Evolutionary conservation across 768 basidiomycete species (phyloP).

Genomic region (Goffeauzyma gilvescens): DNA sequence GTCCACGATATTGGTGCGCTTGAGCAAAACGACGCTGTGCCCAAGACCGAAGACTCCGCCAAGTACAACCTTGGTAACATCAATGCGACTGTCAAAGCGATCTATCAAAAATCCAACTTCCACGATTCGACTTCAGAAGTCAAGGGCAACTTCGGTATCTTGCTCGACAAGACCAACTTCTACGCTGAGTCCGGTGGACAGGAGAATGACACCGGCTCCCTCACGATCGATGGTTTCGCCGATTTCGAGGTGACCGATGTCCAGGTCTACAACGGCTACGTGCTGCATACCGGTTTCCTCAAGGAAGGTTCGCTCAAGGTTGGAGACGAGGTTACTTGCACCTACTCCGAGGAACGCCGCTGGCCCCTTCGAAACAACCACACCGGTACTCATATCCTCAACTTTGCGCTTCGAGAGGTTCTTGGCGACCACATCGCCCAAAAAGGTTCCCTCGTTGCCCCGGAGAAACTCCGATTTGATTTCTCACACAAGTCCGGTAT

Average conservation of each 20-base stretch:
- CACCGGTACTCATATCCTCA: constrained; percentile 95
- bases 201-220: constrained; percentile 87
- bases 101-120: constrained; percentile 68
- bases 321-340: constrained; percentile 63
- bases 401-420: constrained; percentile 75
- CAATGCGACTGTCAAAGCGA: constrained; percentile 54
- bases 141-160: constrained; percentile 60
- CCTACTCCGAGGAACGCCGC: constrained; percentile 74
- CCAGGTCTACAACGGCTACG: constrained; percentile 86
- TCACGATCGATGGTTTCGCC: constrained; percentile 72
- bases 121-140: constrained; percentile 46
- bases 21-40: constrained; percentile 55
- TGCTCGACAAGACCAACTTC: constrained; percentile 84
- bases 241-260: constrained; percentile 90
- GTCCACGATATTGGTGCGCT: constrained; percentile 81
- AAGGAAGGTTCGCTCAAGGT: constrained; percentile 70
- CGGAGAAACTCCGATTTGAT: constrained; percentile 88
- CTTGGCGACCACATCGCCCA: constrained; percentile 97
- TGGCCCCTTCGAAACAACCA: constrained; percentile 96
- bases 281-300: constrained; percentile 73
- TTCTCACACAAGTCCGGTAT: constrained; percentile 91
- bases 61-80: constrained; percentile 79
- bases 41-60: constrained; percentile 77
- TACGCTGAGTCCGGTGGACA: constrained; percentile 97
- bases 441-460: constrained; percentile 90